phyloP scores from a whole-genome alignment of 2,329 filamentous ascomycete species.

The Laburnicola sp. region DNA sequence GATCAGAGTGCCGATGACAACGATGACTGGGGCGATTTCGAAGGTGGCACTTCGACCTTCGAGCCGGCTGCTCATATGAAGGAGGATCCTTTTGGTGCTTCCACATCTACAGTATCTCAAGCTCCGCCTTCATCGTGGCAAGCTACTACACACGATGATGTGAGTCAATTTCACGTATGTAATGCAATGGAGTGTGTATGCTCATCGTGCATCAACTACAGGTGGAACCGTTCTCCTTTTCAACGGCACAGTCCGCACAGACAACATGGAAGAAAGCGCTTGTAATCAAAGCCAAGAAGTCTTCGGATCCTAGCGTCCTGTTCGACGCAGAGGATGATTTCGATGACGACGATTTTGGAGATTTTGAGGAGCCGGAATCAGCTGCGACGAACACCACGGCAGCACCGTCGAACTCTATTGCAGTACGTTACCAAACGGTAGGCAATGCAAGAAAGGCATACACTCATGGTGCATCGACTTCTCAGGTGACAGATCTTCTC shows the following conservation, averaged over 20 bases:
- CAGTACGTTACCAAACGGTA: neutral
- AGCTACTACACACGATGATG: neutral
- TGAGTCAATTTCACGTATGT: neutral
- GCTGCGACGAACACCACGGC: constrained; percentile 1
- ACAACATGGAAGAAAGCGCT: constrained; percentile 31
- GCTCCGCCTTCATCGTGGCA: neutral
- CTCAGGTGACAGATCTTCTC: constrained; percentile 29
- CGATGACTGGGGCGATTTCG: constrained; percentile 50
- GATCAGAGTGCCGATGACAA: constrained; percentile 27
- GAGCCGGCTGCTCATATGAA: constrained; percentile 16
- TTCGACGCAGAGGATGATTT: constrained; percentile 46
- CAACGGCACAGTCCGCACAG: constrained; percentile 12
- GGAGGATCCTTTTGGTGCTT: constrained; percentile 25
- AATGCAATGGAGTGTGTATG: neutral
- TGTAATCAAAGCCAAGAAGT: constrained; percentile 36
- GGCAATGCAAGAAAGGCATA: too few relatives aligned
- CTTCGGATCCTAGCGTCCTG: constrained; percentile 43
- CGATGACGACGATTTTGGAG: constrained; percentile 43
- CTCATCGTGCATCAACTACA: neutral
- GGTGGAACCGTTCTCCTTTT: constrained; percentile 19
- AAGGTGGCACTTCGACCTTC: constrained; percentile 30
- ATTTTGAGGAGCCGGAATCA: constrained; percentile 35
- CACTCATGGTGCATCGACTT: neutral
- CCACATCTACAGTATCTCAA: constrained; percentile 13
- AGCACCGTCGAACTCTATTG: constrained; percentile 14